These are phyloP conservation scores for Leucoagaricus sp. DNA, from an alignment of 1,284 basidiomycete species.

Conservation along the genomic window DNA sequence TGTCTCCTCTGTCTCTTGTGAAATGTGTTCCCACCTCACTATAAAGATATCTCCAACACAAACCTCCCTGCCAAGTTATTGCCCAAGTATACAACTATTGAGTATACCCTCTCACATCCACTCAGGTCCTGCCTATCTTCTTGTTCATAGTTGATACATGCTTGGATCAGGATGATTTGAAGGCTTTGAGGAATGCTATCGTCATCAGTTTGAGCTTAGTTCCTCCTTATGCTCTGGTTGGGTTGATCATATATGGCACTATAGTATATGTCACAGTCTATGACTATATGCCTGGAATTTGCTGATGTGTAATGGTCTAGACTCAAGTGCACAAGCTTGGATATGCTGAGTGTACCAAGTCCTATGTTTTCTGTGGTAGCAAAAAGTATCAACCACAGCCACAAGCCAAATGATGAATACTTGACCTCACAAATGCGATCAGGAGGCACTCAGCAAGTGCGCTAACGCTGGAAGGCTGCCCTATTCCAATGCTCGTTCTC, in stretches of 20 bases:
- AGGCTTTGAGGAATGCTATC: constrained; percentile 90
- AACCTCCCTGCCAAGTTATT: constrained; percentile 95
- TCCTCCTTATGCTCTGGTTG: constrained; percentile 93
- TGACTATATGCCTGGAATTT: not conserved
- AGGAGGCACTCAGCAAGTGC: no score
- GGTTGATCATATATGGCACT: constrained; percentile 94
- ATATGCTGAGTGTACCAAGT: constrained; percentile 95
- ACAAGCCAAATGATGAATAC: no score
- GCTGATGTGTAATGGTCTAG: constrained; percentile 40
- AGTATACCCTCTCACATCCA: constrained; percentile 93
- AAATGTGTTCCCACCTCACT: constrained; percentile 97
- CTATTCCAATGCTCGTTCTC: no score
- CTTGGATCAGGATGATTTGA: constrained; percentile 94
- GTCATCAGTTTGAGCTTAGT: constrained; percentile 93
- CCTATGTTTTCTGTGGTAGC: constrained; percentile 98
- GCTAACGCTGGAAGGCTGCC: no score
- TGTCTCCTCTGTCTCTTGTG: constrained; percentile 97
- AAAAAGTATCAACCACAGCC: constrained; percentile 98
- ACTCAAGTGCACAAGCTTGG: constrained; percentile 99
- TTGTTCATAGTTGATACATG: constrained; percentile 98
- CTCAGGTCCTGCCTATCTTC: constrained; percentile 94
- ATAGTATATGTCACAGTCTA: constrained; percentile 68
- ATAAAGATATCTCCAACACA: constrained; percentile 98
- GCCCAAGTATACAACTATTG: constrained; percentile 99
- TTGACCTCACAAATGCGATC: no score